Evolutionary conservation across 345 rosid genomes (phyloP), one percentile per base, ranked within the genome.

Genomic region (Gossypium herbaceum): DNA sequence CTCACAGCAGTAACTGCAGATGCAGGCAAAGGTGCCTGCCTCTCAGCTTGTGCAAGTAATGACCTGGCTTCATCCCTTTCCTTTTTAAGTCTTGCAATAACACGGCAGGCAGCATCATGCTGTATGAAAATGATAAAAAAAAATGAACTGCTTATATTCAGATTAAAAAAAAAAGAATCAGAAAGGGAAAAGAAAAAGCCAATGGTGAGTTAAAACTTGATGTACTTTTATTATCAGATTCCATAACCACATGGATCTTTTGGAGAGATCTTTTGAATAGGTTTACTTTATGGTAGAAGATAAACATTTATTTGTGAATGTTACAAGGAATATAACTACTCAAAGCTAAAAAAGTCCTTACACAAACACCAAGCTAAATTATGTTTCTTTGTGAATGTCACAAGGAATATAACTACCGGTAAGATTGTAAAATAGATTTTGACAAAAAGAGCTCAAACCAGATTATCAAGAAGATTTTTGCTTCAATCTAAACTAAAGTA

Each of bases 71-170:
- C 98, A 77, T 94, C 96, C 79, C 94, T 88, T 85, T 94, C 98
- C 79, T 91, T 92, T 73, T 84, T 92, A 69, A 94, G 92, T 78
- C 98, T 91, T 61, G 98, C 98, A 87, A 94, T 94, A 75, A 94
- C 98, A 20, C 98, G 98, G 85, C 98, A 94, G 59, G 98, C 98
- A 80, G 98, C 97, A 86, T 94, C 98, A 84, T 89, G 98, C 98
- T 94, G 88, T 78, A 71, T 83, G 60, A 54, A 16, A 48, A 68
- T 34, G 27, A 2, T 73, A 71, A 62, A 12, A 51, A 13, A 15
- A 13, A 15, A 51, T 20, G 59, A 76, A 43, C n/a, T 73, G 66
- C 20, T n/a, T 76, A 29, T 56, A 78, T 24, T 58, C 17, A 62
- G 17, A 76, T 56, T 60, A 55, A 52, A 66, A 45, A 2, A 34